phyloP scores from a whole-genome alignment of 768 basidiomycete genomes.

The Mycena crocata region DNA sequence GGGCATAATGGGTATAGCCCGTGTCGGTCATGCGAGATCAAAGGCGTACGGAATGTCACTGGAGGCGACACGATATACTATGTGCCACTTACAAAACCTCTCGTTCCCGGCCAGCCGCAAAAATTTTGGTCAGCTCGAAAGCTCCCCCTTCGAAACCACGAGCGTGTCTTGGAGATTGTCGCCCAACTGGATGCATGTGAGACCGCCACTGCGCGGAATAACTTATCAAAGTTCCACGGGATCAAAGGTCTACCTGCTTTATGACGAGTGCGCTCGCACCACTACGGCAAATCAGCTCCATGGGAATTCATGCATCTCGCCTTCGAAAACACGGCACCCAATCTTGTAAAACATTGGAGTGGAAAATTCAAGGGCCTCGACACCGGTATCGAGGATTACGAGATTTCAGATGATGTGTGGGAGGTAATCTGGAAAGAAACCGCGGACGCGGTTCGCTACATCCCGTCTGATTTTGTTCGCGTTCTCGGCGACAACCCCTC shows the following conservation, averaged over 20 bases:
- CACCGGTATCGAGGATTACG: conserved; percentile 40
- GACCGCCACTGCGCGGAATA: neutral
- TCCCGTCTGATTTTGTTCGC: conserved; percentile 48
- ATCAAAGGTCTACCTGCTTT: conserved; percentile 45
- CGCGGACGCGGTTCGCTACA: conserved; percentile 35
- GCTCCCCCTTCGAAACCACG: conserved; percentile 38
- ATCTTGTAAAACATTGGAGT: conserved; percentile 54
- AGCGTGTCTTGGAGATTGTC: conserved; percentile 18
- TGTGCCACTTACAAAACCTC: conserved; percentile 35
- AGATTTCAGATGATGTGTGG: conserved; percentile 45
- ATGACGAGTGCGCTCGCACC: conserved; percentile 37
- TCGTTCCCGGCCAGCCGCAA: neutral
- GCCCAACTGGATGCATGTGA: conserved; percentile 4
- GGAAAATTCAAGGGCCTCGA: conserved; percentile 54
- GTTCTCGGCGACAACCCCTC: conserved; percentile 40
- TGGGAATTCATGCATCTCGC: conserved; percentile 61
- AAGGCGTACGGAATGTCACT: conserved; percentile 32
- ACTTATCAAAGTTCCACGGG: conserved; percentile 39
- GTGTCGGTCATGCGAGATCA: conserved; percentile 50
- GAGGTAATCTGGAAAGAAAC: conserved; percentile 50
- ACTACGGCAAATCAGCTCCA: conserved; percentile 46
- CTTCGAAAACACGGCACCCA: conserved; percentile 52
- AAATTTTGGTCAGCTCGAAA: conserved; percentile 24
- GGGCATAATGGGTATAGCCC: conserved; percentile 49
- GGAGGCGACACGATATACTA: conserved; percentile 36